A percentile compares a stretch with the other conserved stretches of the same genome.
These are phyloP conservation scores for Exophiala dermatitidis DNA, from an alignment of 2,329 filamentous ascomycete species.

Conservation along the genomic window DNA sequence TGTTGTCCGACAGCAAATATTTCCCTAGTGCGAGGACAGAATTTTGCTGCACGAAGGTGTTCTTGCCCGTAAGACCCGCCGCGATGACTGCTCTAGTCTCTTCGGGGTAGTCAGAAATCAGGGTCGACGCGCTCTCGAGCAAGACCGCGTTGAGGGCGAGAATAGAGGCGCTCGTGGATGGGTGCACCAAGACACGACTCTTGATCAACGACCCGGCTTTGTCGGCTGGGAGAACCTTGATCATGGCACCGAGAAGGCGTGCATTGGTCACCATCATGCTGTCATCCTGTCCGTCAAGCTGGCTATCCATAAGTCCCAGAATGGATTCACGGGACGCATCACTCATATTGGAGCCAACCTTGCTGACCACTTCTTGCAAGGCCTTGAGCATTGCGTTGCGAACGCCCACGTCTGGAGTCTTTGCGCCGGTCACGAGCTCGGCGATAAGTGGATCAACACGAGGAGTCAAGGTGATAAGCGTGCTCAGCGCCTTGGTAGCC, in stretches of 20 bases:
- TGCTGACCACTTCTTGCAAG: slow-evolving; percentile 90
- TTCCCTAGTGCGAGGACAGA: slow-evolving; percentile 25
- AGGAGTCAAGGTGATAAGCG: slow-evolving; percentile 89
- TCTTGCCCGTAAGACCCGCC: slow-evolving; percentile 69
- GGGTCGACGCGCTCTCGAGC: slow-evolving; percentile 64
- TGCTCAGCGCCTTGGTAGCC: slow-evolving; percentile 89
- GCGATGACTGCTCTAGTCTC: slow-evolving; percentile 71
- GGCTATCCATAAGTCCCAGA: slow-evolving; percentile 77
- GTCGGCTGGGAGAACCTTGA: slow-evolving; percentile 74
- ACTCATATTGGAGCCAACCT: slow-evolving; percentile 90
- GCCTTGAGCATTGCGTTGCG: slow-evolving; percentile 95
- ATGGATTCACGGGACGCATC: slow-evolving; percentile 82
- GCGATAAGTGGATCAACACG: slow-evolving; percentile 88
- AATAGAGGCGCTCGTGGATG: slow-evolving; percentile 70
- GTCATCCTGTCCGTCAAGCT: slow-evolving; percentile 63
- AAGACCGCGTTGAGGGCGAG: slow-evolving; percentile 84
- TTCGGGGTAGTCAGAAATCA: slow-evolving; percentile 62
- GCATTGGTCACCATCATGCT: slow-evolving; percentile 83
- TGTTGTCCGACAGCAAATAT: slow-evolving; percentile 17
- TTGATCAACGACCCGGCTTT: slow-evolving; percentile 56
- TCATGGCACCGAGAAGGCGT: slow-evolving; percentile 77
- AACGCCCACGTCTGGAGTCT: slow-evolving; percentile 79
- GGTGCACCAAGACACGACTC: slow-evolving; percentile 68
- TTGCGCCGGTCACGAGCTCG: slow-evolving; percentile 91
- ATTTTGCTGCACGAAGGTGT: slow-evolving; percentile 62